Base-by-base conservation (phyloP, 2,329 filamentous ascomycete genomes). In the Calonectria fujianensis region DNA sequence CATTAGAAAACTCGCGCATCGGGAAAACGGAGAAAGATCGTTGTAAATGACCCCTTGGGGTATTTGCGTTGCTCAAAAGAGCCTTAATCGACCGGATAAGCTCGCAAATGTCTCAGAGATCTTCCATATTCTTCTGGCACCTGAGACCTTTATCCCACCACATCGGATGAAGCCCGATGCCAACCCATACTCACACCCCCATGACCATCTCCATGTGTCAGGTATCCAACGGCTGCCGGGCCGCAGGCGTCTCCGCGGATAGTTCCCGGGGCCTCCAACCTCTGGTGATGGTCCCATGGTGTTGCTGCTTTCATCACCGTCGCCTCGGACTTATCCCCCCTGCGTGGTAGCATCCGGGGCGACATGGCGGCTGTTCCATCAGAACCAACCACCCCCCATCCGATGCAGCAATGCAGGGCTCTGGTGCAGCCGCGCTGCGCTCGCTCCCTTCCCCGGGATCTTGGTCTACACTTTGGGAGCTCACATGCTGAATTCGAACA, bases 191-290 rank as follows among this genome's bases (percentile, higher is more conserved):
- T 10, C 24, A 14, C 32, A 50, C 70, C 37, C 64, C 39, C 65
- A 69, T 69, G 65, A 69, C 69, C 71, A 64, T 50, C 37, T 54
- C 65, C 71, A 69, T 73, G 65, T 73, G 71, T 51, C 71, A 73
- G 65, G 54, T 61, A 65, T 65, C 54, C 64, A 64, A 54, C 70
- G 70, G 70, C 37, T 50, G 11, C 32, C 71, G 71, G 71, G 35
- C 71, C 71, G 71, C 48, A 37, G 39, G 37, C 35, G 27, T 50
- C 27, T 57, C 61, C 65, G 65, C 50, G 61, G 61, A 29, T 37
- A 52, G 29, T 29, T 72, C 69, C 69, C 69, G 69, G 45, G 65
- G 20, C 32, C 69, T 31, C n/a, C 37, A 51, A 16, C 24, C 32
- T 29, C 35, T 18, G 13, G 24, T 29, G 48, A n/a, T 37, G 35